phyloP scores from a whole-genome alignment of 345 rosid species.

The Raphanus raphanistrum region DNA sequence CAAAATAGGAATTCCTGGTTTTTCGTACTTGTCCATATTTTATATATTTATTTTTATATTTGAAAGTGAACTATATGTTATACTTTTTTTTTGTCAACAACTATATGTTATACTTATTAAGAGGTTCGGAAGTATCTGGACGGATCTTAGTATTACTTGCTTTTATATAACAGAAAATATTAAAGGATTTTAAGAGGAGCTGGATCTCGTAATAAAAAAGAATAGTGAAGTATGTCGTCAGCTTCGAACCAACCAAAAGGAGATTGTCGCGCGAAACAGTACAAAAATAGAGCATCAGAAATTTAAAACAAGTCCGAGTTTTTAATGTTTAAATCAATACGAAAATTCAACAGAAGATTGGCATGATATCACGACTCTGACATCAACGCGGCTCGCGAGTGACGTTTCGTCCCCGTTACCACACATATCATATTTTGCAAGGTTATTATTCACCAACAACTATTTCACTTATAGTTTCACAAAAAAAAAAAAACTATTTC shows the following conservation, averaged over 20 bases:
- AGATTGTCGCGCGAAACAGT: background rate
- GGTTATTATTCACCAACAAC: background rate
- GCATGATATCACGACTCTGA: slow-evolving; percentile 27
- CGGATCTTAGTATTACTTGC: background rate
- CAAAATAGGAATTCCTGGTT: background rate
- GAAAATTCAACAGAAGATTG: background rate
- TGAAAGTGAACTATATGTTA: background rate
- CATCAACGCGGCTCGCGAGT: slow-evolving; percentile 14
- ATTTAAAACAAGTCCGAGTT: background rate
- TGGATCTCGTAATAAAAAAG: background rate
- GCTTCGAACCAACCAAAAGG: slow-evolving; percentile 5
- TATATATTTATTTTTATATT: background rate
- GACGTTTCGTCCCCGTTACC: background rate
- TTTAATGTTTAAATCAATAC: background rate
- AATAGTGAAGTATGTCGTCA: slow-evolving; percentile 4
- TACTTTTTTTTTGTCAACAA: background rate
- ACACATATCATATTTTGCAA: background rate
- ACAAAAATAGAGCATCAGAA: background rate
- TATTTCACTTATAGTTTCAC: background rate
- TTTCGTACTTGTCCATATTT: background rate
- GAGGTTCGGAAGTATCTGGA: background rate
- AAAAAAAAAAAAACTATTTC: too few species aligned
- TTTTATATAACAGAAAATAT: background rate
- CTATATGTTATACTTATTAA: background rate
- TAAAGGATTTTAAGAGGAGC: background rate